Evolutionary conservation across 2,329 filamentous ascomycete species (phyloP), one percentile per base, ranked within the genome.

Genomic region (Graphilbum sp.): DNA sequence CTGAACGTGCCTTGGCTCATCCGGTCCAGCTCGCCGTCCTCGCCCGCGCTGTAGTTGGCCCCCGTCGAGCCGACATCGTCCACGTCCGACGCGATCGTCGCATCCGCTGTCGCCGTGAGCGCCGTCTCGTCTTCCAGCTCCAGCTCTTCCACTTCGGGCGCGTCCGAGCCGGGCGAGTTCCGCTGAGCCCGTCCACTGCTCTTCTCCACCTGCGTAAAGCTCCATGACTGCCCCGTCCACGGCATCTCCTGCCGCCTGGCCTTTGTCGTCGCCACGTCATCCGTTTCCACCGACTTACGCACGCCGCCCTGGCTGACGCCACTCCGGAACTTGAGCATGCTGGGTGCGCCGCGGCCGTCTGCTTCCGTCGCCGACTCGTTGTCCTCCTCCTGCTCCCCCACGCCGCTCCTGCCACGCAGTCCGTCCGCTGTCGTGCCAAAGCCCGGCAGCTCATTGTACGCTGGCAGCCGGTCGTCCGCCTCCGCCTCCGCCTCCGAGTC

Each of bases 221-320:
- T 65, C 69, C 69, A 73, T 25, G 49, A 50, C 38, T 48, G 52
- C 27, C 44, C 39, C 9, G 41, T 43, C 36, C 53, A 45, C 7
- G 43, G 43, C 15, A 50, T 47, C 27, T 54, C 53, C 35, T 53
- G 58, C 21, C 52, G 46, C 42, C 62, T 49, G 36, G 13, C 59
- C 60, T 29, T 64, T 58, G 17, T 55, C 62, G 23, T 20, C 32
- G 23, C 29, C 30, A 15, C 11, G 45, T 71, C 67, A 32, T 69
- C 65, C 41, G 50, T 43, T 34, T 69, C 66, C 40, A 66, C 61
- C 44, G 60, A 66, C 33, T 53, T 51, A 15, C 59, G 63, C 20
- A 65, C 49, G 17, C 45, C 46, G 15, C 47, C 47, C 30, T 49
- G 50, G 36, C 11, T 29, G 21, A 25, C 35, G 9, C 31, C 40